Conservation (phyloP, 345 rosid genomes). For the Murraya paniculata region DNA sequence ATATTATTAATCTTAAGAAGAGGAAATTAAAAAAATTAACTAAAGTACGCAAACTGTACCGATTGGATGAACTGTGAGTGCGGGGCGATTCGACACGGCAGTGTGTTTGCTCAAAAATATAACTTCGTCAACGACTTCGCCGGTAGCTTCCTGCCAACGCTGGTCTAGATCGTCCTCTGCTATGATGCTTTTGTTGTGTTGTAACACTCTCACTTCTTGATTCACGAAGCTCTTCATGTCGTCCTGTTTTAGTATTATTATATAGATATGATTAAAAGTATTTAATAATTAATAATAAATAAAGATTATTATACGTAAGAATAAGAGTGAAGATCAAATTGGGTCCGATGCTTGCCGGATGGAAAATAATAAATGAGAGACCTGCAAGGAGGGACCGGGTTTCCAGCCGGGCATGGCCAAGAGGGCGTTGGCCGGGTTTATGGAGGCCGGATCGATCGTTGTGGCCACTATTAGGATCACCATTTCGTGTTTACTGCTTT, state of each 20-base stretch:
- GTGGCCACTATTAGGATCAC: slow-evolving; percentile 80
- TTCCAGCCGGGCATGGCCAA: slow-evolving; percentile 72
- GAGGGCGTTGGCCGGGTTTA: slow-evolving; percentile 78
- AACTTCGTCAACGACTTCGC: slow-evolving; percentile 75
- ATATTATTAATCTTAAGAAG: no score
- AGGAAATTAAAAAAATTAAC: not conserved
- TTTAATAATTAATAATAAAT: not conserved
- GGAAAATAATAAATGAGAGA: slow-evolving; percentile 1
- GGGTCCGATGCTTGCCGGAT: not conserved
- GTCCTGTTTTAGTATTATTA: slow-evolving; percentile 29
- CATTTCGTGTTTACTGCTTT: slow-evolving; percentile 33
- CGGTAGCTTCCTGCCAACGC: slow-evolving; percentile 83
- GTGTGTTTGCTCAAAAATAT: slow-evolving; percentile 91
- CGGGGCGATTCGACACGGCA: slow-evolving; percentile 89
- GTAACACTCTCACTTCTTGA: slow-evolving; percentile 58
- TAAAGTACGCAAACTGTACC: slow-evolving; percentile 30
- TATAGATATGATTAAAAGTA: no score
- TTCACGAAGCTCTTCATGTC: slow-evolving; percentile 49
- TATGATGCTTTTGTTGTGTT: slow-evolving; percentile 60
- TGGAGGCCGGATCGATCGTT: slow-evolving; percentile 79
- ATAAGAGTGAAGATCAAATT: not conserved
- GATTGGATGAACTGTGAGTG: slow-evolving; percentile 84
- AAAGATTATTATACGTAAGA: not conserved
- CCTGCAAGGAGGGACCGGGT: slow-evolving; percentile 51
- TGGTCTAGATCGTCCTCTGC: slow-evolving; percentile 74